Base-by-base conservation (phyloP, 2,329 filamentous ascomycete genomes). In the Bipolaris gigantea region DNA sequence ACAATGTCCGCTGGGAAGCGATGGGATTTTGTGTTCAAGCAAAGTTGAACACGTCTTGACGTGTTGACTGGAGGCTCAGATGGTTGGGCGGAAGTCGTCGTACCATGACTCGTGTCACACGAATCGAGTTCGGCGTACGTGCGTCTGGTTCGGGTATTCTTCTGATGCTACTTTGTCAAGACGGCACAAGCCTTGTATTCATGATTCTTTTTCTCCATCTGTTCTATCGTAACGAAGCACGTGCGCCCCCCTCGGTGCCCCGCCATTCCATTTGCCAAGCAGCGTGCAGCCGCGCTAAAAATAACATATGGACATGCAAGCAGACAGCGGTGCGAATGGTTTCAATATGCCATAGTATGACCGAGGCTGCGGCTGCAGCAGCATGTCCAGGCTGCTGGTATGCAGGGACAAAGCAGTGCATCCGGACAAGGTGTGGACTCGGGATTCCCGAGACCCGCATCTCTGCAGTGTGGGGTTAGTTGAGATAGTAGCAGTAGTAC, bases 231-330 rank as follows among this genome's bases (percentile, higher is more conserved):
- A 40, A 30, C 27, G 27, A 30, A 30, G 10, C 10, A 30, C 27
- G 27, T 30, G 27, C 27, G 27, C 27, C 27, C 27, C 27, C 9
- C 27, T 30, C 10, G 11, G 10, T 40, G 34, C 49, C 35, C 42
- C 27, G 39, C 49, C 13, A 34, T 38, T 13, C 49, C 13, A 34
- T 38, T 13, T 36, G 38, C 48, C 42, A 54, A 54, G 48, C 25
- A 36, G 45, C 46, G 27, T 23, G 48, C 39, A 27, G 11, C 30
- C 19, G n/a, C 23, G 11, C 49, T 53, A 48, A 53, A 44, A 52
- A 53, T 52, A 48, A 34, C n/a, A n/a, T 33, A 27, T 35, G 11
- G 21, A 18, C 27, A 36, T 45, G 39, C 33, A 45, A 36, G 25
- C 49, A 52, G 32, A 44, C 34, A 44, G 23, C 46, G 46, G 21